Conservation (phyloP, 75 land plant genomes). For the Cunninghamia lanceolata region DNA sequence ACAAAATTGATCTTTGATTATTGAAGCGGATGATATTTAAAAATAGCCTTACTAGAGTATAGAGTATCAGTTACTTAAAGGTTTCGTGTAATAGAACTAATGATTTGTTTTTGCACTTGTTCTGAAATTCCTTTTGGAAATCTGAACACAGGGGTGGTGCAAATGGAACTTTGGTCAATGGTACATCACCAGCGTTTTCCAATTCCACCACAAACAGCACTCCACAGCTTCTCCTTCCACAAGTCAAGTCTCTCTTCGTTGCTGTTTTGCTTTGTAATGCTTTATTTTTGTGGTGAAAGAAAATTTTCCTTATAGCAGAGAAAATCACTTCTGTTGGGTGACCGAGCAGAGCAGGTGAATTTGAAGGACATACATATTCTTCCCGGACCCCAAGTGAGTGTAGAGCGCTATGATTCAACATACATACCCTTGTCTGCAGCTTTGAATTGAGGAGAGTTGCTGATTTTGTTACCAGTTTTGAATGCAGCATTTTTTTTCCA, state of each 20-base stretch:
- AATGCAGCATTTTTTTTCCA: too few relatives aligned
- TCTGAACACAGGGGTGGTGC: neutral
- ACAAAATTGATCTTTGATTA: too few relatives aligned
- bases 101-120: neutral
- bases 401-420: too few relatives aligned
- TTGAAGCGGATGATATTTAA: too few relatives aligned
- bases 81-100: neutral
- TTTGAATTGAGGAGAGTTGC: too few relatives aligned
- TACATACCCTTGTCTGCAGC: too few relatives aligned
- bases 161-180: neutral
- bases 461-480: too few relatives aligned
- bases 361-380: too few relatives aligned
- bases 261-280: neutral
- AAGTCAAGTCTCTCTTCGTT: neutral
- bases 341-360: too few relatives aligned
- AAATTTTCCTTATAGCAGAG: neutral
- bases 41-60: too few relatives aligned
- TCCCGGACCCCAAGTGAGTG: too few relatives aligned
- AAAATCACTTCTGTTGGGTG: too few relatives aligned
- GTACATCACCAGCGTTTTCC: neutral
- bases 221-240: neutral
- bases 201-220: neutral
- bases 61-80: neutral
- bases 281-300: neutral
- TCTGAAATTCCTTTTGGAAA: neutral